A percentile compares a stretch with the other conserved stretches of the same genome.
These are phyloP conservation scores for Rhizophagus prolifer DNA, from an alignment of 192 early-diverging fungal species.

Conservation along the genomic window DNA sequence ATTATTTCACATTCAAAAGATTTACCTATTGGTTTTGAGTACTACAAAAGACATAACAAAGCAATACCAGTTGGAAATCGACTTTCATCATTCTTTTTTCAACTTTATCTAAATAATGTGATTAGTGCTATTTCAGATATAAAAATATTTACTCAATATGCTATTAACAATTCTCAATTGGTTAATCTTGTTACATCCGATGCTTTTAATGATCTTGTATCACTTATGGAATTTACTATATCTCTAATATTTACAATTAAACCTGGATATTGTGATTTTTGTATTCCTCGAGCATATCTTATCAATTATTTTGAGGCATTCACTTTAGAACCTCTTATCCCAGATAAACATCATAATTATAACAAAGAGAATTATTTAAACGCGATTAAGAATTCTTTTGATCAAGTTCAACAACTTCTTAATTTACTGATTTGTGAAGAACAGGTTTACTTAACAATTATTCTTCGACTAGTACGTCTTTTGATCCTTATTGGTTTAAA, in stretches of 20 bases:
- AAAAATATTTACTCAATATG: constrained; percentile 5
- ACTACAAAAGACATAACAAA: neutral
- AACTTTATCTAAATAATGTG: neutral
- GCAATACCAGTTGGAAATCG: constrained; percentile 1
- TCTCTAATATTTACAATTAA: neutral
- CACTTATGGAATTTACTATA: constrained; percentile 12
- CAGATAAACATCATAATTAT: neutral
- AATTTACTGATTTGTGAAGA: neutral
- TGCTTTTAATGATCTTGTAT: constrained; percentile 10
- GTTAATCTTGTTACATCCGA: neutral
- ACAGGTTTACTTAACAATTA: constrained; percentile 3
- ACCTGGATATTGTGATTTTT: constrained; percentile 10
- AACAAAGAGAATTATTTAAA: neutral
- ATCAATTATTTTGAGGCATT: constrained; percentile 9
- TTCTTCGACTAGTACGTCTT: constrained; percentile 26
- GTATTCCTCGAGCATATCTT: neutral
- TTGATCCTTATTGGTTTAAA: constrained; percentile 10
- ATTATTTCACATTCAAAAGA: neutral
- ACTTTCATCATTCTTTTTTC: neutral
- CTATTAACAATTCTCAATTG: neutral
- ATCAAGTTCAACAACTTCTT: constrained; percentile 9
- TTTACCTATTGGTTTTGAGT: constrained; percentile 12
- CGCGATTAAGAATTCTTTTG: neutral
- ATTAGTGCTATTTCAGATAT: neutral
- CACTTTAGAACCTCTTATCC: neutral